phyloP scores from a whole-genome alignment of 2,329 filamentous ascomycete genomes.

The Aspergillus udagawae region DNA sequence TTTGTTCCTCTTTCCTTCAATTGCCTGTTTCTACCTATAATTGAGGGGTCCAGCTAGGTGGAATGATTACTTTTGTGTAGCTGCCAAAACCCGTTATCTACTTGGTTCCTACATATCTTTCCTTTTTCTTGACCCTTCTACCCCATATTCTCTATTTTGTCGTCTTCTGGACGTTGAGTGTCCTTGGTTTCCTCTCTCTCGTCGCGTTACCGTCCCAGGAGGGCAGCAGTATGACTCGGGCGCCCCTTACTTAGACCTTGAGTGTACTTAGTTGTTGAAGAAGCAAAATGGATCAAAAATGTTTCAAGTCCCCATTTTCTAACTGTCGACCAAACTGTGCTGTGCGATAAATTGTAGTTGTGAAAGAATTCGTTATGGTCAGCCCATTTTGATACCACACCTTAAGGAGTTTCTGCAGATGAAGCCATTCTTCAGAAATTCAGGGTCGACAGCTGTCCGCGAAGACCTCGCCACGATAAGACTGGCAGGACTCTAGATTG shows the following conservation, averaged over 20 bases:
- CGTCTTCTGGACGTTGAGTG: background rate
- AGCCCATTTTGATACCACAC: background rate
- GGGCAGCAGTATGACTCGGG: background rate
- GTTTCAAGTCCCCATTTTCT: background rate
- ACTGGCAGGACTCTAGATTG: no score
- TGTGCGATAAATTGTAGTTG: background rate
- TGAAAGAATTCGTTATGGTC: background rate
- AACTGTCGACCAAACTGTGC: background rate
- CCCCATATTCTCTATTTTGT: background rate
- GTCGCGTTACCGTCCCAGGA: background rate
- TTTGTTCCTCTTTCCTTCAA: constrained; percentile 8
- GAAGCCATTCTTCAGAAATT: background rate
- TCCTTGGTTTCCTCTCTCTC: background rate
- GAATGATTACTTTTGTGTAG: constrained; percentile 19
- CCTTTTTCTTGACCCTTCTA: background rate
- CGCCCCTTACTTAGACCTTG: background rate
- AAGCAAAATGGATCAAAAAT: background rate
- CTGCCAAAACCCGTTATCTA: constrained; percentile 9
- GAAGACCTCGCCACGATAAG: no score
- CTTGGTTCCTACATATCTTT: background rate
- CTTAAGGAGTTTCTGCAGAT: background rate
- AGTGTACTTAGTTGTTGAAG: background rate
- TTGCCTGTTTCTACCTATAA: constrained; percentile 13
- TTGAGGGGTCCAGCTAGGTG: constrained; percentile 18
- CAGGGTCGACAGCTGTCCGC: no score